Base-by-base conservation (phyloP, 495 filamentous ascomycete genomes). In the Aspergillus bertholletiae region DNA sequence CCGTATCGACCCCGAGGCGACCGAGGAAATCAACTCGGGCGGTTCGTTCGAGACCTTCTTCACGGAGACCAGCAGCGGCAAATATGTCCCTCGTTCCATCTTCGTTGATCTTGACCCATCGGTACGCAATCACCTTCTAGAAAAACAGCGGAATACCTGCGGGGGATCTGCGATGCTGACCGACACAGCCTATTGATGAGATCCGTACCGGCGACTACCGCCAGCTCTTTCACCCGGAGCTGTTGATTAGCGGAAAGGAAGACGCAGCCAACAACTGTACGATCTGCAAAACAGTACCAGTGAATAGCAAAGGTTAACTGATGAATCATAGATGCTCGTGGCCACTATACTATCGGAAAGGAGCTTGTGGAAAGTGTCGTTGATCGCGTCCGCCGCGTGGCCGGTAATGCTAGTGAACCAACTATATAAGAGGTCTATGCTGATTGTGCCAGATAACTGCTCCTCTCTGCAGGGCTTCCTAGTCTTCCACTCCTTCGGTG, bases 401-500 rank as follows among this genome's bases (percentile, higher is more conserved):
- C 81, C 67, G 89, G 88, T 91, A 76, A 24, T 44, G 52, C 30
- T 30, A 7, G 13, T 47, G 9, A 9, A 20, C 34, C 7, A 24
- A 12, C 17, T 2, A 12, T 43, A 32, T 8, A 7, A 7, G 9
- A 12, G 28, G 34, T 32, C 49, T 55, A 48, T 24, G 51, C 62
- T 71, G 51, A 72, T 48, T 17, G 5, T 34, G 23, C 34, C 56
- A 92, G 90, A 96, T 74, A 95, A 94, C 81, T 96, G 90, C 81
- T 80, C 84, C 51, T 91, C 85, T 45, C 88, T 96, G 17, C 90
- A 96, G 74, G 90, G 90, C 47, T 96, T 96, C 79, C 72, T 96
- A 49, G 85, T 95, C 73, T 96, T 96, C 84, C 90, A 95, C 79
- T 94, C 90, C 49, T 96, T 95, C 65, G 90, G 90, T 63, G 90